Evolutionary conservation across 176 grass and related monocot species (phyloP), one percentile per base, ranked within the genome.

Genomic region (Oryza rufipogon): DNA sequence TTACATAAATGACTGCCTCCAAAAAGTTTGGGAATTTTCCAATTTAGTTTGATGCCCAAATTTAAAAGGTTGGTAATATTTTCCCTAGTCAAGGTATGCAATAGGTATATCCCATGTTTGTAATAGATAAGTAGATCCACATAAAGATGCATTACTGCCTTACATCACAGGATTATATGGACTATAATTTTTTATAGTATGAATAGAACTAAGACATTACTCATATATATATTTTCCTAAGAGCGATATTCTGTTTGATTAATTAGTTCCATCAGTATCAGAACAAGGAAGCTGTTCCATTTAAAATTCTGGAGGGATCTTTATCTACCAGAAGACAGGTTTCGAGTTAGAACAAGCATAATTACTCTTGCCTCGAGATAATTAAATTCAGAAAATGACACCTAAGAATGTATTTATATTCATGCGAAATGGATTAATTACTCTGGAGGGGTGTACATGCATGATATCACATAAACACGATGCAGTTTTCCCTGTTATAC

Each of bases 401-500:
- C 44, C 33, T 44, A 2, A 66, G 6, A 73, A 36, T 71, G 11
- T 22, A 73, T 45, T 47, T 9, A 58, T 74, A 58, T 73, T 78
- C 15, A 68, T 76, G 39, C 4, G 64, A 41, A 76, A 70, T 30
- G n/a, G 28, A 48, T 22, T 70, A 76, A 49, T 33, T 81, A 73
- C 6, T 73, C 68, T 49, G 79, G 10, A 36, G 15, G 20, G 44
- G 68, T 71, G 56, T 74, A 66, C 25, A 72, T n/a, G 52, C 34
- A 76, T 79, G 33, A 63, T 68, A 73, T 16, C 6, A 46, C 69
- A 44, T 39, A 60, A 44, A 28, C 6, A 36, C 49, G 46, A 86
- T 80, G 60, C 3, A 75, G 12, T 52, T 74, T 82, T 86, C 77
- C 70, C 47, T 56, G 38, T 3, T 67, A 77, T 14, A 78, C 28